phyloP scores from a whole-genome alignment of 202 grass and related monocot species.

The Setaria italica region DNA sequence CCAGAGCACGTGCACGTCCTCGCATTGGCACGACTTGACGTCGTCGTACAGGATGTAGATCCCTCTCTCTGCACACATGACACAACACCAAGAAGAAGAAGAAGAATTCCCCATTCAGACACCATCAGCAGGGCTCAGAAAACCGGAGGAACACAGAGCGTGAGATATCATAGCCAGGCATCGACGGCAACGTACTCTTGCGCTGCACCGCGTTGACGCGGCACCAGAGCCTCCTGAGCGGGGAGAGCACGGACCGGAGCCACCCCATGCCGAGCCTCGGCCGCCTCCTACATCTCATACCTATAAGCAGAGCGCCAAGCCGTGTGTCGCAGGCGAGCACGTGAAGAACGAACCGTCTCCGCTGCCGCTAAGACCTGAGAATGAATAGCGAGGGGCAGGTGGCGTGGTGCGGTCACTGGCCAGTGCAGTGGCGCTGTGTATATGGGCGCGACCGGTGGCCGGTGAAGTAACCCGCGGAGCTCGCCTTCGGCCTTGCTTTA shows the following conservation, averaged over 20 bases:
- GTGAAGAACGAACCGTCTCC: neutral
- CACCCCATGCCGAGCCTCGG: slow-evolving; percentile 62
- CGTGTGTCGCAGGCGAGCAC: neutral
- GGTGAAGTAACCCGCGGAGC: slow-evolving; percentile 30
- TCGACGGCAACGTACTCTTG: slow-evolving; percentile 53
- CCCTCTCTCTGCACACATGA: slow-evolving; percentile 57
- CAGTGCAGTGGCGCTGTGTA: slow-evolving; percentile 26
- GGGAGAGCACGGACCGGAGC: slow-evolving; percentile 66
- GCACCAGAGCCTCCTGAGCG: slow-evolving; percentile 70
- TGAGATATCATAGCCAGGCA: no score
- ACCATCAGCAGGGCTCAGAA: neutral
- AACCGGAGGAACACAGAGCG: neutral
- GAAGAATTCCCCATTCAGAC: neutral
- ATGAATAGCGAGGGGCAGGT: neutral
- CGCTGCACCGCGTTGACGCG: slow-evolving; percentile 53
- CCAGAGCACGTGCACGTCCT: slow-evolving; percentile 92
- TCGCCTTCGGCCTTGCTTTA: slow-evolving; percentile 53
- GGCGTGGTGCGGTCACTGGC: slow-evolving; percentile 42
- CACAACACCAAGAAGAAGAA: neutral
- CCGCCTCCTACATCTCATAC: slow-evolving; percentile 40
- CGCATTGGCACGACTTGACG: slow-evolving; percentile 85
- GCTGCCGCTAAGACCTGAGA: neutral
- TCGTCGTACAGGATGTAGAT: slow-evolving; percentile 92
- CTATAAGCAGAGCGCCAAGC: slow-evolving; percentile 27
- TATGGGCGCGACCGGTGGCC: neutral